phyloP scores from a whole-genome alignment of 2,329 filamentous ascomycete genomes.

The Talaromyces sp. region DNA sequence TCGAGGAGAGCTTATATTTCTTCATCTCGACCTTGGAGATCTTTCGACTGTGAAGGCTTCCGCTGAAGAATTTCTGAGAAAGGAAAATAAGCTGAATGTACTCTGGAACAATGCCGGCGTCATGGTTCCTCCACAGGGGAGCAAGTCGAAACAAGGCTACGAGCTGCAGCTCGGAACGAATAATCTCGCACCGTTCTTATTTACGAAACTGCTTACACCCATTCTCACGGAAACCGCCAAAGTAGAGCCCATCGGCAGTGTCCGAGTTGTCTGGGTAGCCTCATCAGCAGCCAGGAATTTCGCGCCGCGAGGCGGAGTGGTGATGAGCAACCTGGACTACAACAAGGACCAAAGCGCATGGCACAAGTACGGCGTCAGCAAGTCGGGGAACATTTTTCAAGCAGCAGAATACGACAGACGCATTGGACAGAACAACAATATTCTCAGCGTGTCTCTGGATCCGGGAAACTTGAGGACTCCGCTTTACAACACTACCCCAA shows the following conservation, averaged over 20 bases:
- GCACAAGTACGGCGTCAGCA: constrained; percentile 17
- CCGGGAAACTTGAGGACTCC: neutral
- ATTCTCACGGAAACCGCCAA: constrained; percentile 27
- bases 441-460: constrained; percentile 14
- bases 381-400: constrained; percentile 18
- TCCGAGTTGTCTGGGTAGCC: constrained; percentile 31
- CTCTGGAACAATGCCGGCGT: constrained; percentile 35
- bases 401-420: constrained; percentile 14
- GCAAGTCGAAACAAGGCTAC: constrained; percentile 30
- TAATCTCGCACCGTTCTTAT: constrained; percentile 31
- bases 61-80: constrained; percentile 30
- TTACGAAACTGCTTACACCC: constrained; percentile 34
- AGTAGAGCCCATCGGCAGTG: constrained; percentile 17
- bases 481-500: neutral
- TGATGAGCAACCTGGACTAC: constrained; percentile 16
- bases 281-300: constrained; percentile 19
- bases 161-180: constrained; percentile 36
- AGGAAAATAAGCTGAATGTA: constrained; percentile 35
- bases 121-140: constrained; percentile 30
- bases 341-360: constrained; percentile 11
- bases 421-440: constrained; percentile 8
- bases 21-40: constrained; percentile 44
- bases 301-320: constrained; percentile 17
- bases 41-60: constrained; percentile 35
- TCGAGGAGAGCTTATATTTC: constrained; percentile 38